Evolutionary conservation across 2,329 filamentous ascomycete genomes (phyloP).

Genomic region (Mycosphaerella arachidis): DNA sequence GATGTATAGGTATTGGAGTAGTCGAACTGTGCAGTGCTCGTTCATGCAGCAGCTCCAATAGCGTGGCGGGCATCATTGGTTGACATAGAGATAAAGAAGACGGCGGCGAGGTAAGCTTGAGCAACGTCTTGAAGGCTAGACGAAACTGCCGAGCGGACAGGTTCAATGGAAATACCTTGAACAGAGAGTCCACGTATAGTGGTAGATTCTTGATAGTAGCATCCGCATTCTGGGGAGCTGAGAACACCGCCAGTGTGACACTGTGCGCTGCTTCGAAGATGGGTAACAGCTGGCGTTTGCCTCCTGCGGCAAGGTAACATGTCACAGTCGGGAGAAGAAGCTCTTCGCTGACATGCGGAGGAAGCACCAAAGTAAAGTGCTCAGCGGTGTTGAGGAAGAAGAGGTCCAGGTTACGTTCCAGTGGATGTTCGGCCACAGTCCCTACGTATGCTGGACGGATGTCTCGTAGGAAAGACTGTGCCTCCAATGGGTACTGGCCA

Average conservation of each 20-base stretch:
- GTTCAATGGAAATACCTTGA: conserved; percentile 70
- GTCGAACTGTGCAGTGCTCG: conserved; percentile 56
- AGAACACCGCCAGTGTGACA: conserved; percentile 72
- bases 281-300: conserved; percentile 54
- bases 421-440: conserved; percentile 56
- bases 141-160: conserved; percentile 83
- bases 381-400: conserved; percentile 86
- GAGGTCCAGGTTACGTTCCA: conserved; percentile 71
- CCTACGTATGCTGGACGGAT: conserved; percentile 55
- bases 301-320: conserved; percentile 64
- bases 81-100: conserved; percentile 68
- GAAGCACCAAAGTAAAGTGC: conserved; percentile 69
- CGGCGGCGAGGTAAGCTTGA: conserved; percentile 76
- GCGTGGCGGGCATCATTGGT: conserved; percentile 70
- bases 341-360: conserved; percentile 63
- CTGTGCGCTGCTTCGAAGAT: conserved; percentile 90
- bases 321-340: conserved; percentile 70
- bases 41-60: conserved; percentile 73
- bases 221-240: conserved; percentile 69
- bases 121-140: conserved; percentile 78
- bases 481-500: conserved; percentile 62
- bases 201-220: conserved; percentile 69
- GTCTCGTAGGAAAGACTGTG: conserved; percentile 62
- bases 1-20: conserved; percentile 36
- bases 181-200: conserved; percentile 77